Base-by-base conservation (phyloP, 257 asterid species). In the Nicotiana undulata region DNA sequence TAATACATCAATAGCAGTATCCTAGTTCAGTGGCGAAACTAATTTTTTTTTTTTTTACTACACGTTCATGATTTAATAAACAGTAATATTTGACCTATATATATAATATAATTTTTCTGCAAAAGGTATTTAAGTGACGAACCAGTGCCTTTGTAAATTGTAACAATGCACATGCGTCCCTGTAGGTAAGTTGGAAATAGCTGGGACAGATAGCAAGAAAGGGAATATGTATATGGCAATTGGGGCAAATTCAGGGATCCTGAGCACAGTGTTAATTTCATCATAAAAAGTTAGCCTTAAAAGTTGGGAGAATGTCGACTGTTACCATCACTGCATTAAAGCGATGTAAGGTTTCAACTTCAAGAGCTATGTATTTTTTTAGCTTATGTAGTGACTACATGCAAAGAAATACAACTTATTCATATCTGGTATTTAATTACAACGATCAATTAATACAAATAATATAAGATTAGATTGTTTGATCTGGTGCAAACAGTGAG, bases 181-280 rank as follows among this genome's bases (percentile, higher is more conserved):
- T 20, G 78, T 83, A 79, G 92, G 84, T 83, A 85, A 81, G 87
- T 80, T 77, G 87, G 89, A 70, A 70, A 70, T 70, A 70, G 77
- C 77, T 70, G 58, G 94, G 88, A 83, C 87, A 83, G 77, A 79
- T 67, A 9, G 74, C 20, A 22, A 44, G 70, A 61, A 26, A 67
- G 55, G 84, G 77, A 63, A 83, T 82, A 83, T 83, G 66, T 81
- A 80, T 82, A 86, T 88, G 94, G 90, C 18, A 77, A 34, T 22
- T 60, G 60, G 81, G 74, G 90, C 91, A 89, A 92, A 92, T 92
- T 88, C 89, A 84, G 44, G 84, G 82, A 79, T 78, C 81, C 87
- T 80, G 66, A 80, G 53, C 6, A 56, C 51, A 63, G 74, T 67
- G 13, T 64, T 6, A 79, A 26, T 65, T 61, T 79, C 61, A 75